phyloP scores from a whole-genome alignment of 2,329 filamentous ascomycete species.

The Clonostachys byssicola region DNA sequence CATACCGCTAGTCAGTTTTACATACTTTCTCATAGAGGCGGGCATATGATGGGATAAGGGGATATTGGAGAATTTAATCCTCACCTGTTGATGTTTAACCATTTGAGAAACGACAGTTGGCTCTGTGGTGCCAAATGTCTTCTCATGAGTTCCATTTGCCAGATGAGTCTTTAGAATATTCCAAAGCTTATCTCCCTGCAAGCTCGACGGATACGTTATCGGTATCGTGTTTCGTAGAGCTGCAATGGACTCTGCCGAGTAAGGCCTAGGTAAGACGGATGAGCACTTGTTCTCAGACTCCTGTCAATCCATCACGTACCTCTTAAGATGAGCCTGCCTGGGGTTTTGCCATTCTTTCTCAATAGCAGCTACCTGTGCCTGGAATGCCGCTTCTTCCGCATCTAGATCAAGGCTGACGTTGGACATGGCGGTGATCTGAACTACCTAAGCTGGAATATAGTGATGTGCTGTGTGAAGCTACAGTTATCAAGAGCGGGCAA shows the following conservation, averaged over 20 bases:
- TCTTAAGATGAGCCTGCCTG: conserved; percentile 18
- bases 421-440: too few relatives aligned
- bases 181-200: conserved; percentile 29
- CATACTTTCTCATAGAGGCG: background rate
- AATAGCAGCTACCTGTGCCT: conserved; percentile 21
- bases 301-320: conserved; percentile 1
- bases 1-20: background rate
- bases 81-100: conserved; percentile 23
- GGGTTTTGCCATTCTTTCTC: conserved; percentile 24
- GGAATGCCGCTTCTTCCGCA: conserved; percentile 20
- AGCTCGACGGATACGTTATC: conserved; percentile 13
- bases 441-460: too few relatives aligned
- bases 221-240: conserved; percentile 21
- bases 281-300: background rate
- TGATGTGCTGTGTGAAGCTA: too few relatives aligned
- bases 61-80: background rate
- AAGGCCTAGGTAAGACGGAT: conserved; percentile 11
- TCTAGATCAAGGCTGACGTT: conserved; percentile 1
- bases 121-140: conserved; percentile 31
- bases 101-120: conserved; percentile 26
- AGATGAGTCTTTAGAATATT: conserved; percentile 22
- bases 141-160: conserved; percentile 22
- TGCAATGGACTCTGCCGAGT: conserved; percentile 23
- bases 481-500: too few relatives aligned
- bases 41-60: too few relatives aligned